Conservation (phyloP, 2,329 filamentous ascomycete species). For the Alternaria solani region DNA sequence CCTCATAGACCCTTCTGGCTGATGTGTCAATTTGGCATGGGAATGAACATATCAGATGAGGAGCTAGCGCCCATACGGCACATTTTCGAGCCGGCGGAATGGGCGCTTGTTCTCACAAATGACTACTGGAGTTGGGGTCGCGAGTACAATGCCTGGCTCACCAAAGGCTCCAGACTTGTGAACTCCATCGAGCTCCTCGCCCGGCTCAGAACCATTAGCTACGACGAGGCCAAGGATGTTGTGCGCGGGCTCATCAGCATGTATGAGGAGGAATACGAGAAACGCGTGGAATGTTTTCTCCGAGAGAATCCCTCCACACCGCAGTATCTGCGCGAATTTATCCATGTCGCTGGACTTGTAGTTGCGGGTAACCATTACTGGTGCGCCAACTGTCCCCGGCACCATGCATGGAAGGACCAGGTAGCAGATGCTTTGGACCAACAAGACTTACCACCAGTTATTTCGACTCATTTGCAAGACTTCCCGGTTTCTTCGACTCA, state of each 20-base stretch:
- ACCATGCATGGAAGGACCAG: too few species aligned
- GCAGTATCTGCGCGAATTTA: background rate
- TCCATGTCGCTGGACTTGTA: background rate
- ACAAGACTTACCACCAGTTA: too few species aligned
- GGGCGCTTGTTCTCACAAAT: background rate
- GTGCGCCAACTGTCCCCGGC: background rate
- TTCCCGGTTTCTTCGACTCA: too few species aligned
- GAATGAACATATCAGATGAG: background rate
- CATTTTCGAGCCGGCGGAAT: background rate
- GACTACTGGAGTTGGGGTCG: constrained; percentile 7
- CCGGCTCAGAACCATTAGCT: background rate
- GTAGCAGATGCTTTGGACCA: too few species aligned
- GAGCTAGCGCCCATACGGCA: background rate
- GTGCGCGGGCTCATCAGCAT: background rate
- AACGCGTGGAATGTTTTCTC: too few species aligned
- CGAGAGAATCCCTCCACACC: background rate
- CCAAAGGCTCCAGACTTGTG: background rate
- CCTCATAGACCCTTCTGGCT: background rate
- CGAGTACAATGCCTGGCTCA: background rate
- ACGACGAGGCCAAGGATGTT: background rate
- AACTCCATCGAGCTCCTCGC: background rate
- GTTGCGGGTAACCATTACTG: background rate
- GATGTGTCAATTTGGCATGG: background rate
- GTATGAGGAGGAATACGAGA: background rate
- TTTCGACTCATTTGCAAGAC: too few species aligned